Evolutionary conservation across 169 alveolate species (phyloP).

Genomic region (Plasmodium gonderi): DNA sequence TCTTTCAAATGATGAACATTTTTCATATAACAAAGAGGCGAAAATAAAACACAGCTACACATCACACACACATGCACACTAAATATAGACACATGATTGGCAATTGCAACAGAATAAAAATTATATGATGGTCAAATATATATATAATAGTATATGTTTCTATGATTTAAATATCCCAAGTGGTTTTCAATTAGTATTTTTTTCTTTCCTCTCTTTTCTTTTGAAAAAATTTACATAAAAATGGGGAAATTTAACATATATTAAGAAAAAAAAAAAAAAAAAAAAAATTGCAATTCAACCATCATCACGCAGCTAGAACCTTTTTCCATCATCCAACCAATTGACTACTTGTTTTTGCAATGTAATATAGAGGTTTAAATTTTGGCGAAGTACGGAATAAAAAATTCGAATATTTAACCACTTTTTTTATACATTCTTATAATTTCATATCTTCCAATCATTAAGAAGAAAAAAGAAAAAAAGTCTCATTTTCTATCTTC

Average conservation of each 20-base stretch:
- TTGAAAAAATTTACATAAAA: not conserved
- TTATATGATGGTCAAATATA: not conserved
- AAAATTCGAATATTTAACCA: not conserved
- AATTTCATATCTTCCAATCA: not conserved
- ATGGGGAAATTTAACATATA: not conserved
- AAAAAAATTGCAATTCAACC: not conserved
- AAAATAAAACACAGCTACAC: not conserved
- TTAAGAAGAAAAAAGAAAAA: not conserved
- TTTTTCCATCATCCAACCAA: not conserved
- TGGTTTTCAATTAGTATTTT: not conserved
- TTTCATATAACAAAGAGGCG: not conserved
- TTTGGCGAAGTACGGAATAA: not conserved
- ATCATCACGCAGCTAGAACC: not conserved
- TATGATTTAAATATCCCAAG: not conserved
- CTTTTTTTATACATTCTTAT: not conserved
- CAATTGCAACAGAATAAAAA: not conserved
- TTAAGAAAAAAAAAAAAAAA: not conserved
- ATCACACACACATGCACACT: not conserved
- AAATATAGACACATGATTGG: not conserved
- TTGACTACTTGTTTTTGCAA: not conserved
- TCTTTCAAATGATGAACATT: not conserved
- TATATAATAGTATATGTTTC: not conserved
- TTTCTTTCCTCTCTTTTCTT: not conserved
- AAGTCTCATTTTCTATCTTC: not conserved
- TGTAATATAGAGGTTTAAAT: no score